phyloP scores from a whole-genome alignment of 805 yeast genomes.

The Kluyveromyces lactis region DNA sequence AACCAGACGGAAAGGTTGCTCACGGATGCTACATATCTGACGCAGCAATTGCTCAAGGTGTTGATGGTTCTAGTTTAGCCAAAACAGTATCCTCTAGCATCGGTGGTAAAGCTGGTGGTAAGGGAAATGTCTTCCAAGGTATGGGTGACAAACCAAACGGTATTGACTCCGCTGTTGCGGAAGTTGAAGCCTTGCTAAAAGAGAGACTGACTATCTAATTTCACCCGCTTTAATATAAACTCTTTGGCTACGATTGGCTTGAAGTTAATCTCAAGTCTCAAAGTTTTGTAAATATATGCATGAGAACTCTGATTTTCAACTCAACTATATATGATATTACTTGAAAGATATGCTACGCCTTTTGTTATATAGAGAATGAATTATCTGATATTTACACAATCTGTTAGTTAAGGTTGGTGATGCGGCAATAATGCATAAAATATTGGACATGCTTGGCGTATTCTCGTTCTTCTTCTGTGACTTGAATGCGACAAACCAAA shows the following conservation, averaged over 20 bases:
- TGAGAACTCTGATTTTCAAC: neutral
- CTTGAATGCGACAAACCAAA: no score
- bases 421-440: no score
- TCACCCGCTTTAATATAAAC: neutral
- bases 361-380: no score
- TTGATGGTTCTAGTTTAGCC: conserved; percentile 71
- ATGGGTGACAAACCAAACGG: conserved; percentile 79
- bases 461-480: no score
- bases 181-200: conserved; percentile 50
- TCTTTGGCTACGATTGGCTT: no score
- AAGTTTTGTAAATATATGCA: neutral
- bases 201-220: conserved; percentile 40
- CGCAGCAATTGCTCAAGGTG: conserved; percentile 57
- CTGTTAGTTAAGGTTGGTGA: no score
- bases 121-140: conserved; percentile 94
- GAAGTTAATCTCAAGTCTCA: no score
- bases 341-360: no score
- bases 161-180: conserved; percentile 64
- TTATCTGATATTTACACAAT: no score
- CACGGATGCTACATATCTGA: conserved; percentile 89
- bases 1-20: conserved; percentile 66
- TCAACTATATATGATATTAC: no score
- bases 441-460: no score
- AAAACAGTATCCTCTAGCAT: conserved; percentile 57
- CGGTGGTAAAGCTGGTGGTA: conserved; percentile 99